These are phyloP conservation scores for Saccharomyces hybrid DNA, from an alignment of 1,139 yeast genomes.

Conservation along the genomic window DNA sequence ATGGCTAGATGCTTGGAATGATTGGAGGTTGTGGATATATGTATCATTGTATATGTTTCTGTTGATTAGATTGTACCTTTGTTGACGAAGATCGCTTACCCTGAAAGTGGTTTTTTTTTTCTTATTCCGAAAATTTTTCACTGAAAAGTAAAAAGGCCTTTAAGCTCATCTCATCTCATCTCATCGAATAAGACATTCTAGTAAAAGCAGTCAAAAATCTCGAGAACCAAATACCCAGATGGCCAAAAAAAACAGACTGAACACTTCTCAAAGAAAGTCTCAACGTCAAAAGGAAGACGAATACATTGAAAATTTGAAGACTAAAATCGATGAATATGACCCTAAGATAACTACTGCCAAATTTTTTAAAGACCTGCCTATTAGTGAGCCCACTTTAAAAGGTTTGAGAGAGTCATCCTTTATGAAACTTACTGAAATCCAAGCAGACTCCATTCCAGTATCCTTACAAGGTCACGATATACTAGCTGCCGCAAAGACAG, in stretches of 20 bases:
- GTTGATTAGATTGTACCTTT: too few relatives aligned
- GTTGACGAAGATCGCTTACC: too few relatives aligned
- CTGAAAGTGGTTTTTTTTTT: neutral
- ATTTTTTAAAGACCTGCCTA: constrained; percentile 64
- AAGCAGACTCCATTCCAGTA: constrained; percentile 65
- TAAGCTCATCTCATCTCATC: constrained; percentile 20
- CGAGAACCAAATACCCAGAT: constrained; percentile 18
- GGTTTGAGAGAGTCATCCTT: constrained; percentile 73
- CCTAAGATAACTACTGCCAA: constrained; percentile 32
- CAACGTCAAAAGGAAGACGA: constrained; percentile 39
- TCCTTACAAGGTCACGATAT: constrained; percentile 78
- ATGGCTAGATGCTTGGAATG: neutral
- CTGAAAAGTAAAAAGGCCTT: constrained; percentile 9
- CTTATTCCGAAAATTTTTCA: neutral
- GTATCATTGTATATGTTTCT: too few relatives aligned
- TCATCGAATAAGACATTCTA: constrained; percentile 4
- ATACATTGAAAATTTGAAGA: constrained; percentile 39
- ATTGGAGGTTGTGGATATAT: too few relatives aligned
- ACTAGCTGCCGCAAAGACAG: constrained; percentile 90
- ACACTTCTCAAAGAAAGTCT: constrained; percentile 37
- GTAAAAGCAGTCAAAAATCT: neutral
- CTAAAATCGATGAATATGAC: constrained; percentile 45
- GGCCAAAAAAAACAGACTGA: constrained; percentile 37
- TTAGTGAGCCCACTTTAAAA: constrained; percentile 53
- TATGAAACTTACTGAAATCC: constrained; percentile 77